Evolutionary conservation across 345 rosid species (phyloP).

Genomic region (Eutrema heterophyllum): DNA sequence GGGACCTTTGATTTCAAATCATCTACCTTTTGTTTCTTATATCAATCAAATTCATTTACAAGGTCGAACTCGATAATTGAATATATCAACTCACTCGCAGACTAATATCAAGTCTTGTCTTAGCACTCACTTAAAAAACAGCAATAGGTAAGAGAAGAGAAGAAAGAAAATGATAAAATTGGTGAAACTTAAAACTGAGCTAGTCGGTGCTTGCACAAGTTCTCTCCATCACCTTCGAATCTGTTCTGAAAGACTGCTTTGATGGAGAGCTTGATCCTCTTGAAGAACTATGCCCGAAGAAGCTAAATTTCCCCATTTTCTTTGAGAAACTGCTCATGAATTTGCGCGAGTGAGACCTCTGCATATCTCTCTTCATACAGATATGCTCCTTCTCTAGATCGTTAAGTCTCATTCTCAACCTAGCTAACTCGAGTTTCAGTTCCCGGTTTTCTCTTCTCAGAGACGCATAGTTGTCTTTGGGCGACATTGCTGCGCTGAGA

Average conservation of each 20-base stretch:
- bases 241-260: slow-evolving; percentile 75
- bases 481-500: slow-evolving; percentile 95
- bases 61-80: slow-evolving; percentile 13
- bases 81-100: slow-evolving; percentile 2
- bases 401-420: slow-evolving; percentile 85
- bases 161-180: not conserved
- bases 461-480: slow-evolving; percentile 92
- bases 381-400: slow-evolving; percentile 96
- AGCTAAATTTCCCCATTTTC: slow-evolving; percentile 73
- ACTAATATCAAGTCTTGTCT: not conserved
- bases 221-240: slow-evolving; percentile 72
- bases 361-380: slow-evolving; percentile 95
- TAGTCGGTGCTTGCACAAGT: slow-evolving; percentile 77
- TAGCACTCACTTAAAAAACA: slow-evolving; percentile 25
- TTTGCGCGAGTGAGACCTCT: slow-evolving; percentile 79
- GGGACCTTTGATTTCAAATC: not conserved
- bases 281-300: slow-evolving; percentile 80
- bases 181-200: not conserved
- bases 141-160: slow-evolving; percentile 12
- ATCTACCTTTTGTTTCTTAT: slow-evolving; percentile 26
- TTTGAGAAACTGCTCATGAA: slow-evolving; percentile 84
- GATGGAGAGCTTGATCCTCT: slow-evolving; percentile 94
- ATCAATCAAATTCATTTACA: slow-evolving; percentile 50
- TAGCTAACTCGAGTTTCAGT: slow-evolving; percentile 86
- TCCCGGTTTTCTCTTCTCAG: slow-evolving; percentile 92